These are phyloP conservation scores for Willaertia magna DNA, from an alignment of 208 protist species.

Conservation along the genomic window DNA sequence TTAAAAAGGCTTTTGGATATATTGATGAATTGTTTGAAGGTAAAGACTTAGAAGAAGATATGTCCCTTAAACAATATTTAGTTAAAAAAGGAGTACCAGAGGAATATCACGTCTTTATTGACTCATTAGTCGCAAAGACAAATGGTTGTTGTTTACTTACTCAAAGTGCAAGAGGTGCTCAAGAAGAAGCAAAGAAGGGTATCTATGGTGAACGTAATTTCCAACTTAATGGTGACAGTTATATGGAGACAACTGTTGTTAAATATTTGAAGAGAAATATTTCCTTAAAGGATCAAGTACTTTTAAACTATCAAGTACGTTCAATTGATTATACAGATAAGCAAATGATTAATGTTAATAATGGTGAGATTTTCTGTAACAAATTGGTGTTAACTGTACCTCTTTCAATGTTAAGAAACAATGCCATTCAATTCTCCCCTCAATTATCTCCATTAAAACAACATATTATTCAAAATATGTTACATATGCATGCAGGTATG, in stretches of 20 bases:
- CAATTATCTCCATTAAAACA: background rate
- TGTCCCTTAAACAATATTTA: background rate
- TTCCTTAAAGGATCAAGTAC: background rate
- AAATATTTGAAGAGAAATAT: background rate
- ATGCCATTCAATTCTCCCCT: background rate
- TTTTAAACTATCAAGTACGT: background rate
- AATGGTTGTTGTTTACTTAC: background rate
- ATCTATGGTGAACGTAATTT: background rate
- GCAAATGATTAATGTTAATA: background rate
- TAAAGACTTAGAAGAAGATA: background rate
- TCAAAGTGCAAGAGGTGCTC: background rate
- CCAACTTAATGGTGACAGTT: background rate
- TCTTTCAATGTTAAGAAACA: background rate
- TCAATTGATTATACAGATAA: background rate
- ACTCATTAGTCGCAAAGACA: background rate
- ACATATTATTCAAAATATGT: background rate
- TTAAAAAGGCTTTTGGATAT: background rate
- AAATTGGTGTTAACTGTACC: background rate
- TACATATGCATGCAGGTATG: background rate
- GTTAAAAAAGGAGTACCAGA: background rate
- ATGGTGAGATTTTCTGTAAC: background rate
- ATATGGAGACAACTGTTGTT: background rate
- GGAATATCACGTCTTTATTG: background rate
- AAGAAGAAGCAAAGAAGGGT: background rate
- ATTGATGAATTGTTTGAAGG: background rate